Evolutionary conservation across 805 yeast species (phyloP).

Genomic region (Metschnikowia kofuensis): DNA sequence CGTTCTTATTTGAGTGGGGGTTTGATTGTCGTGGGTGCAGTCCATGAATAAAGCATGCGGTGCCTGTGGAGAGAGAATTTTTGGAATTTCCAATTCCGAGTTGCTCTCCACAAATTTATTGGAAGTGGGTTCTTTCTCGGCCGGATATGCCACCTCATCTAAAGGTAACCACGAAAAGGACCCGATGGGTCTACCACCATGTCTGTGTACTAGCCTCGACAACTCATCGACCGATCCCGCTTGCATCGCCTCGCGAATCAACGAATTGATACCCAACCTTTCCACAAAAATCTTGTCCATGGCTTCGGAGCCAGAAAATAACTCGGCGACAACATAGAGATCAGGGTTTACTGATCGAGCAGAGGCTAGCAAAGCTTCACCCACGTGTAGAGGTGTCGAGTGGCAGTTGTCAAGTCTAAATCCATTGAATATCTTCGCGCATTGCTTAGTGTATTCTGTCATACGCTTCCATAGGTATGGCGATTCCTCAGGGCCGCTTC

Average conservation of each 20-base stretch:
- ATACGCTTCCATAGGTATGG: conserved; percentile 88
- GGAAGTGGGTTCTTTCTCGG: conserved; percentile 37
- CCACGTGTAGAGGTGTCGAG: conserved; percentile 94
- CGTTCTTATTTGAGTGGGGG: conserved; percentile 84
- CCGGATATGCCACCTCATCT: conserved; percentile 70
- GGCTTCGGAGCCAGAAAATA: conserved; percentile 88
- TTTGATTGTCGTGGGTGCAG: conserved; percentile 94
- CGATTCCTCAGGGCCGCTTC: conserved; percentile 71
- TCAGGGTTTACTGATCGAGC: conserved; percentile 86
- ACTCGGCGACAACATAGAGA: conserved; percentile 89
- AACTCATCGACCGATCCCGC: conserved; percentile 87
- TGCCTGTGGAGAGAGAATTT: conserved; percentile 59
- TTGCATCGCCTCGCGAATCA: conserved; percentile 96
- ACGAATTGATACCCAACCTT: conserved; percentile 80
- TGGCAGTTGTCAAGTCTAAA: conserved; percentile 94
- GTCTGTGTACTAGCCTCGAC: conserved; percentile 80
- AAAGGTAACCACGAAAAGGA: conserved; percentile 79
- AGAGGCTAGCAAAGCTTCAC: conserved; percentile 79
- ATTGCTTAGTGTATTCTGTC: conserved; percentile 67
- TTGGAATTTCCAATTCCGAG: conserved; percentile 69
- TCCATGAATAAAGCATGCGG: conserved; percentile 97
- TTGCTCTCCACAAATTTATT: conserved; percentile 30
- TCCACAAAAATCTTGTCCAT: conserved; percentile 90
- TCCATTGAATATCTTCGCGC: conserved; percentile 79
- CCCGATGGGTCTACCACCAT: conserved; percentile 96